phyloP scores from a whole-genome alignment of 164 flowering plant genomes.

The Santalum album region DNA sequence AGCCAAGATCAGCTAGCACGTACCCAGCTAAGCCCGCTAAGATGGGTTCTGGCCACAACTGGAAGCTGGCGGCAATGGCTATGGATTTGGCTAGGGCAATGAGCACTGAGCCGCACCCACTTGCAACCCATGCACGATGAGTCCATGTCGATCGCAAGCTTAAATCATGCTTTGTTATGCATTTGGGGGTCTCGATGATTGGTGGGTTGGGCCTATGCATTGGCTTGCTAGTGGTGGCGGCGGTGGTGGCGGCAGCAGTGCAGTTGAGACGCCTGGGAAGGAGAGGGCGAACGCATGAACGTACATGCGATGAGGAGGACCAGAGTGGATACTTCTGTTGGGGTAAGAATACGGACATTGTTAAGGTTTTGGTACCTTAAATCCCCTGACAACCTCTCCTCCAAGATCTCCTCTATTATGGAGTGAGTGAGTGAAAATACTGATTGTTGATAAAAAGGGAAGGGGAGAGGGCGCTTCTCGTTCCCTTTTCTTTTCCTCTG shows the following conservation, averaged over 20 bases:
- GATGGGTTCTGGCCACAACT: constrained; percentile 39
- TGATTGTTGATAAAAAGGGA: too few species aligned
- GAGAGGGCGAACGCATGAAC: constrained; percentile 5
- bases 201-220: neutral
- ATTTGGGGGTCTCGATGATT: constrained; percentile 7
- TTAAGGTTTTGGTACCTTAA: neutral
- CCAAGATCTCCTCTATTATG: too few species aligned
- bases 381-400: neutral
- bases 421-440: too few species aligned
- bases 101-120: constrained; percentile 59
- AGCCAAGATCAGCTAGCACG: constrained; percentile 66
- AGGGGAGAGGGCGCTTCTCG: too few species aligned
- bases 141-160: constrained; percentile 57
- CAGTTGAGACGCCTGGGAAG: constrained; percentile 4
- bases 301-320: constrained; percentile 9
- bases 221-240: constrained; percentile 16
- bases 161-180: constrained; percentile 6
- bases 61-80: constrained; percentile 13
- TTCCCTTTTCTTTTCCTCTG: too few species aligned
- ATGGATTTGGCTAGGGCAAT: constrained; percentile 42
- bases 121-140: constrained; percentile 77
- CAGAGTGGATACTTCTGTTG: constrained; percentile 19
- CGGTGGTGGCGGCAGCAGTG: constrained; percentile 5
- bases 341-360: constrained; percentile 35
- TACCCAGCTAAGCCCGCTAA: constrained; percentile 57